Percentiles rank a stretch among this genome's conserved stretches.
These are phyloP conservation scores for Syncephalastrum racemosum DNA, from an alignment of 371 early-diverging fungal species.

Conservation along the genomic window DNA sequence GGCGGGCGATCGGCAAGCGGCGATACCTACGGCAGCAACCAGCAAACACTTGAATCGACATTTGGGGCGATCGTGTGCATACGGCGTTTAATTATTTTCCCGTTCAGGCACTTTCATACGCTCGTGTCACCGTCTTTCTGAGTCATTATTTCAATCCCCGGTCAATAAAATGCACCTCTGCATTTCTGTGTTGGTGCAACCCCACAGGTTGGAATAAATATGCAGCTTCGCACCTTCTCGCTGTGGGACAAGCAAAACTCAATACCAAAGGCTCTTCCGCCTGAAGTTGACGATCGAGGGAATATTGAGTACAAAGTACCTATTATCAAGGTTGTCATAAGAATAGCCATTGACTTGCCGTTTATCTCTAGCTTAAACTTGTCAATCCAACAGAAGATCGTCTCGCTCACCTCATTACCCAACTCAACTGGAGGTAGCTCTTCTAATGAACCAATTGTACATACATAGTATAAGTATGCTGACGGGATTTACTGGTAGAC, in stretches of 20 bases:
- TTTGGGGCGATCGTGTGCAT: too few relatives aligned
- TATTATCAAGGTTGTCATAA: slow-evolving; percentile 2
- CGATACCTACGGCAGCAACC: too few relatives aligned
- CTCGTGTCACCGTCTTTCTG: too few relatives aligned
- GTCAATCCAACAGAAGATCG: slow-evolving; percentile 71
- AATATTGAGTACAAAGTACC: slow-evolving; percentile 87
- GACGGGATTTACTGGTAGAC: slow-evolving; percentile 26
- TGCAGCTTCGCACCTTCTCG: background rate
- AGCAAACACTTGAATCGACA: too few relatives aligned
- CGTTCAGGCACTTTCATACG: too few relatives aligned
- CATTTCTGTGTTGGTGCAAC: too few relatives aligned
- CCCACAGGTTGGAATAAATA: too few relatives aligned
- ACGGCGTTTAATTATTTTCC: too few relatives aligned
- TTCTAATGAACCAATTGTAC: too few relatives aligned
- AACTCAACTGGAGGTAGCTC: slow-evolving; percentile 83
- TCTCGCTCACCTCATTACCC: slow-evolving; percentile 85
- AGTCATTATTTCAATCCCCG: too few relatives aligned
- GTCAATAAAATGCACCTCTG: too few relatives aligned
- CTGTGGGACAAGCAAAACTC: slow-evolving; percentile 17
- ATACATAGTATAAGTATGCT: background rate
- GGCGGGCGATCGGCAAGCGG: too few relatives aligned
- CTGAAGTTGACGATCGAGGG: slow-evolving; percentile 82
- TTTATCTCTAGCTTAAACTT: slow-evolving; percentile 63
- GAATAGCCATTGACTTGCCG: background rate
- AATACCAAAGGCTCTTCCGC: slow-evolving; percentile 56